Evolutionary conservation across 2,329 filamentous ascomycete species (phyloP).

Genomic region (Cercospora berteroae): DNA sequence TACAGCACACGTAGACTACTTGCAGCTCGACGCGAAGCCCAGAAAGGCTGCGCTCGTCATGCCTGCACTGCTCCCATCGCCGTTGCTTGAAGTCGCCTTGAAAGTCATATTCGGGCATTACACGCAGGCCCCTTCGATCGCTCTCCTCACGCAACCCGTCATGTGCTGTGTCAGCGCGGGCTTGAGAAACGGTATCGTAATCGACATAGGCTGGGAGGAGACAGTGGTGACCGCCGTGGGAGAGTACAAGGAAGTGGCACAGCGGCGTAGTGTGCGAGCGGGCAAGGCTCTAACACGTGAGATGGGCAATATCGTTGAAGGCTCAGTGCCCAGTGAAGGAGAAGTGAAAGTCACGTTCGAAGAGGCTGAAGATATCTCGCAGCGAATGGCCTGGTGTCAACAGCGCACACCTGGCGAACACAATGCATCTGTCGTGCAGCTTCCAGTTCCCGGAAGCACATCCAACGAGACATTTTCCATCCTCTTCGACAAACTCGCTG

Average conservation of each 20-base stretch:
- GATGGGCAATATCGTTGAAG: slow-evolving; percentile 63
- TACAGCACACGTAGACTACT: slow-evolving; percentile 76
- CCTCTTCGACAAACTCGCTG: slow-evolving; percentile 67
- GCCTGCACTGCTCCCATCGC: slow-evolving; percentile 73
- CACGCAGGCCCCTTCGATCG: slow-evolving; percentile 75
- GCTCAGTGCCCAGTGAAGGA: slow-evolving; percentile 48
- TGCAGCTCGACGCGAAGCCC: slow-evolving; percentile 66
- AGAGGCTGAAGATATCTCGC: slow-evolving; percentile 76
- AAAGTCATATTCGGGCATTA: slow-evolving; percentile 78
- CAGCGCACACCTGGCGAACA: slow-evolving; percentile 30
- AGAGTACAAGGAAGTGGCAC: slow-evolving; percentile 80
- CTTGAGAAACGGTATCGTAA: slow-evolving; percentile 76
- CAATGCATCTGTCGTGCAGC: slow-evolving; percentile 19
- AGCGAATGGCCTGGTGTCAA: slow-evolving; percentile 73
- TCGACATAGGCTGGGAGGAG: slow-evolving; percentile 92
- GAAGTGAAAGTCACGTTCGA: slow-evolving; percentile 59
- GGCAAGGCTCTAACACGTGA: slow-evolving; percentile 69
- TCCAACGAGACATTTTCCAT: slow-evolving; percentile 48
- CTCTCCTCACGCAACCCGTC: slow-evolving; percentile 73
- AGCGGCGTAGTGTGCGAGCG: slow-evolving; percentile 68
- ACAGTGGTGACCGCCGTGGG: slow-evolving; percentile 82
- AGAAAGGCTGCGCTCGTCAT: slow-evolving; percentile 71
- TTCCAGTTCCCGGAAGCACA: slow-evolving; percentile 30
- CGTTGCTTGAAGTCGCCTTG: slow-evolving; percentile 71
- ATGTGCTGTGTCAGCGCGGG: slow-evolving; percentile 76